Conservation (phyloP, 2,329 filamentous ascomycete species). For the Penicillium sp. region DNA sequence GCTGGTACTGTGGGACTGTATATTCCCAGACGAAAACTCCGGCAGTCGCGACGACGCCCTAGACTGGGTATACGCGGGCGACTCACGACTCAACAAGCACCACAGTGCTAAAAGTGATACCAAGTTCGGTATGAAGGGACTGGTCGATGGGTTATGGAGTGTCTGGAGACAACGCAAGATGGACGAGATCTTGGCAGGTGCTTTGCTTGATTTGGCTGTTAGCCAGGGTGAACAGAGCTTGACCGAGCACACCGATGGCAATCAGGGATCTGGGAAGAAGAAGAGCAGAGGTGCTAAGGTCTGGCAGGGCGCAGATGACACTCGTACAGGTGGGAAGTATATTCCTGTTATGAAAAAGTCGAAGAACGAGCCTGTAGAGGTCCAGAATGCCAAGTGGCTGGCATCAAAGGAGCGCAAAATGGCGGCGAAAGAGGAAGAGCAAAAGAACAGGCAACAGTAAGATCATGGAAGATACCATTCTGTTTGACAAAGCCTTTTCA, state of each 20-base stretch:
- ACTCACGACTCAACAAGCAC: slow-evolving; percentile 53
- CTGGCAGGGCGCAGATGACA: slow-evolving; percentile 62
- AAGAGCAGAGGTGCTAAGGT: slow-evolving; percentile 53
- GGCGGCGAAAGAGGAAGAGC: slow-evolving; percentile 32
- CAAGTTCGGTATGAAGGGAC: slow-evolving; percentile 67
- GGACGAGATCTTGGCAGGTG: slow-evolving; percentile 80
- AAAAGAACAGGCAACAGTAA: slow-evolving; percentile 11
- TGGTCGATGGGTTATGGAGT: slow-evolving; percentile 78
- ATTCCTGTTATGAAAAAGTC: slow-evolving; percentile 59
- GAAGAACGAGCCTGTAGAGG: slow-evolving; percentile 62
- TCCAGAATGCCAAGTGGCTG: slow-evolving; percentile 65
- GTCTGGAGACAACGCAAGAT: slow-evolving; percentile 85
- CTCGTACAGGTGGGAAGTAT: slow-evolving; percentile 62
- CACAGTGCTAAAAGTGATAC: slow-evolving; percentile 54
- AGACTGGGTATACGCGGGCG: slow-evolving; percentile 78
- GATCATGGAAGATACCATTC: not conserved
- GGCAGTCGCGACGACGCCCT: slow-evolving; percentile 63
- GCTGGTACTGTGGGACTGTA: slow-evolving; percentile 93
- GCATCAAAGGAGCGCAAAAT: slow-evolving; percentile 53
- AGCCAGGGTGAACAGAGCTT: slow-evolving; percentile 42
- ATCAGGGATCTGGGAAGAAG: slow-evolving; percentile 28
- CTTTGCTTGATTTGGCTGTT: slow-evolving; percentile 69
- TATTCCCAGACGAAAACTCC: slow-evolving; percentile 69
- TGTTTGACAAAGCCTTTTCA: not conserved
- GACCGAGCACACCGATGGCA: slow-evolving; percentile 27